These are phyloP conservation scores for Colletotrichum brevisporum DNA, from an alignment of 2,329 filamentous ascomycete genomes.

Conservation along the genomic window DNA sequence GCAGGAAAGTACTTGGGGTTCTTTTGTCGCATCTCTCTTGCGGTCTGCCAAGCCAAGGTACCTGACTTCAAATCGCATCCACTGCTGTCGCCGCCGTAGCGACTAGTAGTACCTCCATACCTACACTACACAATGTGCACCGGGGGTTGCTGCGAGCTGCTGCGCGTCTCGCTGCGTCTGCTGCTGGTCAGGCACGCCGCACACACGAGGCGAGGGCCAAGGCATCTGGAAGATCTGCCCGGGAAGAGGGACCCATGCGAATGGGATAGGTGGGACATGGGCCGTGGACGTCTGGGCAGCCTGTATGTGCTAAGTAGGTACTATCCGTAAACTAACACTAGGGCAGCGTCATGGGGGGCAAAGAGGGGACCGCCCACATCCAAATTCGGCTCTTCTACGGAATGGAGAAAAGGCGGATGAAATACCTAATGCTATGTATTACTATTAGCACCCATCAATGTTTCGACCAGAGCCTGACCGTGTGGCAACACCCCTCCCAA, in stretches of 20 bases:
- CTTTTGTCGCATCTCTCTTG: slow-evolving; percentile 9
- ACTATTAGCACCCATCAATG: slow-evolving; percentile 47
- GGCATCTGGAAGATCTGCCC: slow-evolving; percentile 41
- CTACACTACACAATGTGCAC: too few relatives aligned
- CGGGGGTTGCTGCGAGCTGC: slow-evolving; percentile 6
- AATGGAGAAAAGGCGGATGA: slow-evolving; percentile 18
- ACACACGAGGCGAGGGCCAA: slow-evolving; percentile 33
- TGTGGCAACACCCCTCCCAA: slow-evolving; percentile 52
- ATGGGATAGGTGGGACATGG: slow-evolving; percentile 4
- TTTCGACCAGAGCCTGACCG: slow-evolving; percentile 56
- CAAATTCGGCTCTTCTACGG: slow-evolving; percentile 35
- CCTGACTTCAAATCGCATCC: slow-evolving; percentile 6
- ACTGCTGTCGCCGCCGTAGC: slow-evolving; percentile 3
- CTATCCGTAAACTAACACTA: too few relatives aligned
- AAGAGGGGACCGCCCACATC: slow-evolving; percentile 39
- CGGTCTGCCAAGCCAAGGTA: slow-evolving; percentile 10
- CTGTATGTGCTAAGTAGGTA: too few relatives aligned
- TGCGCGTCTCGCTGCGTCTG: background rate
- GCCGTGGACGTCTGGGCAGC: slow-evolving; percentile 8
- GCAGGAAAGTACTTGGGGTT: background rate
- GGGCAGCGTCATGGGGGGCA: slow-evolving; percentile 15
- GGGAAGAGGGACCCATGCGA: slow-evolving; percentile 36
- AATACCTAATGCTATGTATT: background rate
- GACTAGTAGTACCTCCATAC: too few relatives aligned
- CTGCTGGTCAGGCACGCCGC: slow-evolving; percentile 19